Evolutionary conservation across 805 yeast genomes (phyloP), one percentile per base, ranked within the genome.

Genomic region (Metschnikowia rubicola): DNA sequence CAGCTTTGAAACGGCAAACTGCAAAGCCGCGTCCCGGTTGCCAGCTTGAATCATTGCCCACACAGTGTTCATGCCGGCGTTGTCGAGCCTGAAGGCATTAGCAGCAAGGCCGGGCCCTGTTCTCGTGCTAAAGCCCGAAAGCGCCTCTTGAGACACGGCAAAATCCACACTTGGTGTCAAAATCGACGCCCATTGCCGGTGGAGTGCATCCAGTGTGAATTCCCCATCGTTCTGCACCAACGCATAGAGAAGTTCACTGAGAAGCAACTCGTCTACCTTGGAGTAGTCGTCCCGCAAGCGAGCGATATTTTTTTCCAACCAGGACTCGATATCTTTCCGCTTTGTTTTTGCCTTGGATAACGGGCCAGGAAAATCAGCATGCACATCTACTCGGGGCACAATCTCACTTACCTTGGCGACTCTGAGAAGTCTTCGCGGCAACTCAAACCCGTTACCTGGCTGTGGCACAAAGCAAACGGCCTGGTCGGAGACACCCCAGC

Each of bases 271-370:
- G 29, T 66, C 62, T 4, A 39, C 42, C 30, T 37, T 46, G 15
- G 34, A 21, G 6, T 37, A 31, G 10, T 48, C 52, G 29, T 46
- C 35, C 12, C 42, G 39, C 39, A 65, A 48, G 19, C 35, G 38
- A 8, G 51, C 53, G 15, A 63, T 57, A 38, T 62, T 63, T 3
- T 51, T 48, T 41, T 67, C 70, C 35, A 72, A 57, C 74, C 96
- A 86, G 47, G 83, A 78, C 50, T 81, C 86, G 8, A 88, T 61
- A 36, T 84, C 94, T 58, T 83, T 86, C 61, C 73, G 73, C 60
- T 79, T 84, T 1, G 81, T 67, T 59, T 81, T 87, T 3, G 70
- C 56, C 46, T 74, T 77, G 3, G 71, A 62, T 42, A 88, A 67
- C 0, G 96, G 96, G 0, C 85, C 88, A 1, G 87, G 94, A 63